Conservation (phyloP, 345 rosid genomes). For the Psidium friedrichsthalianum region DNA sequence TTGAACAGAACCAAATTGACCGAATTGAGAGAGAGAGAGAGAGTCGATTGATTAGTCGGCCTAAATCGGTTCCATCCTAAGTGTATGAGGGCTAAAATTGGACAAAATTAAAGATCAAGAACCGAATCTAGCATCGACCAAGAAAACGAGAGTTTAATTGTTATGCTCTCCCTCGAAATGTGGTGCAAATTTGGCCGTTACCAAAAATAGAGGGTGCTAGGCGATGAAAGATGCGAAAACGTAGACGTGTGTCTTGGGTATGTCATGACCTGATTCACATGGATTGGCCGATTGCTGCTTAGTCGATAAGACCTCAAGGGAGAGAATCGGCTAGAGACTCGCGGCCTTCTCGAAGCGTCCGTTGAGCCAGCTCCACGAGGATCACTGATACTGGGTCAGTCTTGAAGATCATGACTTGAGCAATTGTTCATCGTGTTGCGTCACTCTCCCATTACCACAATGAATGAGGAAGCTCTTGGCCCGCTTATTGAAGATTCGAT, state of each 20-base stretch:
- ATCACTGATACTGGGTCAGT: neutral
- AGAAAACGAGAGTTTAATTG: neutral
- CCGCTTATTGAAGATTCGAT: no score
- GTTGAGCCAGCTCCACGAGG: neutral
- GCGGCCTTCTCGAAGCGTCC: neutral
- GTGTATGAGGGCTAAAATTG: neutral
- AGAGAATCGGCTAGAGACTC: neutral
- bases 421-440: no score
- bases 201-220: neutral
- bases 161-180: neutral
- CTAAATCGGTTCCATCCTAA: neutral
- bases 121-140: fast-evolving
- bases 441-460: no score
- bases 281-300: neutral
- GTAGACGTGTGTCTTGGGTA: neutral
- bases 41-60: neutral
- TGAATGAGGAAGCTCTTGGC: no score
- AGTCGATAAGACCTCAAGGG: neutral
- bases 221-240: neutral
- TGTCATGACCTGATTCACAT: neutral
- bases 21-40: neutral
- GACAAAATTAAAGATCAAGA: neutral
- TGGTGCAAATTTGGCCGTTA: neutral
- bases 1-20: neutral
- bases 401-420: no score